Percentiles rank a stretch among this genome's conserved stretches.
These are phyloP conservation scores for Penicillium sp. DNA, from an alignment of 2,329 filamentous ascomycete species.

Conservation along the genomic window DNA sequence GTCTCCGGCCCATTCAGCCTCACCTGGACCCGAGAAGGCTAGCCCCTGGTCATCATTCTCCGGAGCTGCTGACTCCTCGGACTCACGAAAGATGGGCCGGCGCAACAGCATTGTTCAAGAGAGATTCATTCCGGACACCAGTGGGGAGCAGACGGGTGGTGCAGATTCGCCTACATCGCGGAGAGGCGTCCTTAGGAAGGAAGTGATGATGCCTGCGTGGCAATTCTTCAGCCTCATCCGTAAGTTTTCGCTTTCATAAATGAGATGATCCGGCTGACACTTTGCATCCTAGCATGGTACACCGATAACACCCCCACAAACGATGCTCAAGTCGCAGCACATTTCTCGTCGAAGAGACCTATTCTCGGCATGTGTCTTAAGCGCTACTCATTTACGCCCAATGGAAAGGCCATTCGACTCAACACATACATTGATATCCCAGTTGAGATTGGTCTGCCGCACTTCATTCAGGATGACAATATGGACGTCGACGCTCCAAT, in stretches of 20 bases:
- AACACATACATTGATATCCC: slow-evolving; percentile 91
- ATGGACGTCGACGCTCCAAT: slow-evolving; percentile 67
- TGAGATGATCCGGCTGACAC: slow-evolving; percentile 29
- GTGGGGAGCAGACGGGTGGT: slow-evolving; percentile 47
- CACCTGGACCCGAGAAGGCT: slow-evolving; percentile 22
- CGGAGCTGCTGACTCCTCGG: slow-evolving; percentile 27
- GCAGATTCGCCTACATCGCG: slow-evolving; percentile 33
- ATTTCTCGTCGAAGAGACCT: slow-evolving; percentile 79
- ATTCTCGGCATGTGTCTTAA: slow-evolving; percentile 93
- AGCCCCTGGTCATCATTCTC: slow-evolving; percentile 31
- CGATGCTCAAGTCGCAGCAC: slow-evolving; percentile 81
- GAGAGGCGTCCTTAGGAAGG: slow-evolving; percentile 61
- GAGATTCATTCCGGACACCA: slow-evolving; percentile 43
- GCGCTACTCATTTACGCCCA: slow-evolving; percentile 74
- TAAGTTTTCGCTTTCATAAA: slow-evolving; percentile 49
- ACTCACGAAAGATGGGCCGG: slow-evolving; percentile 28
- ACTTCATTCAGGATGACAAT: slow-evolving; percentile 83
- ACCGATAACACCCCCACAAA: slow-evolving; percentile 65
- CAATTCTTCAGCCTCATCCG: slow-evolving; percentile 94
- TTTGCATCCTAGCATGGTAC: slow-evolving; percentile 71
- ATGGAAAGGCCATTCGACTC: slow-evolving; percentile 69
- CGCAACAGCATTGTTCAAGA: slow-evolving; percentile 47
- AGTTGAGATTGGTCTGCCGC: slow-evolving; percentile 76
- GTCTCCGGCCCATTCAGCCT: slow-evolving; percentile 32
- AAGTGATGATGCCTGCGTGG: slow-evolving; percentile 94